These are phyloP conservation scores for Pythium apleroticum DNA, from an alignment of 352 stramenopile genomes.

Conservation along the genomic window DNA sequence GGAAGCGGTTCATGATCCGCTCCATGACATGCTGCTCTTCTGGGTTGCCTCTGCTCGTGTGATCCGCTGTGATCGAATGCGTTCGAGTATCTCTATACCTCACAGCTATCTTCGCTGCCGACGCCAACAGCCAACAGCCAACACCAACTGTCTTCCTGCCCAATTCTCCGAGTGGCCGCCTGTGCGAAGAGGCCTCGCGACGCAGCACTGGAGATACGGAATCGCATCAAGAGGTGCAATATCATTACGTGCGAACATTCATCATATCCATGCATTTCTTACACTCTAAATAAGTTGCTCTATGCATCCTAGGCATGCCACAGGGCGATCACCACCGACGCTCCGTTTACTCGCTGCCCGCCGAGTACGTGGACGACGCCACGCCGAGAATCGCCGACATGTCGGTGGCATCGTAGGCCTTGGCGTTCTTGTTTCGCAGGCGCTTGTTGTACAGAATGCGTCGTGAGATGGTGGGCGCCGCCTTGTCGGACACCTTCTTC, in stretches of 20 bases:
- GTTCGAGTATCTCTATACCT: too few species aligned
- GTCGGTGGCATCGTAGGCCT: conserved; percentile 74
- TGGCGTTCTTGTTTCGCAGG: conserved; percentile 87
- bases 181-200: too few species aligned
- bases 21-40: too few species aligned
- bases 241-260: background rate
- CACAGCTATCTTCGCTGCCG: too few species aligned
- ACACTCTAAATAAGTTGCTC: conserved; percentile 20
- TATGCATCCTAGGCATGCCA: background rate
- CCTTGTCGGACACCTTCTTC: conserved; percentile 44
- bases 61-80: too few species aligned
- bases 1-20: too few species aligned
- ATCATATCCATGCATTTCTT: conserved; percentile 2
- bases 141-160: too few species aligned
- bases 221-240: too few species aligned
- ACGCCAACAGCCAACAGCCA: too few species aligned
- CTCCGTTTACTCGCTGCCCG: conserved; percentile 8
- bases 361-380: conserved; percentile 38
- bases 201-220: too few species aligned
- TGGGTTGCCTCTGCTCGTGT: too few species aligned
- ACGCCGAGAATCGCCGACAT: conserved; percentile 87
- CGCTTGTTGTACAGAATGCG: conserved; percentile 82
- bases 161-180: too few species aligned
- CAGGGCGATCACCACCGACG: background rate
- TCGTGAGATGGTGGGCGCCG: conserved; percentile 43